Base-by-base conservation (phyloP, 768 basidiomycete species). In the Serendipita sp. region DNA sequence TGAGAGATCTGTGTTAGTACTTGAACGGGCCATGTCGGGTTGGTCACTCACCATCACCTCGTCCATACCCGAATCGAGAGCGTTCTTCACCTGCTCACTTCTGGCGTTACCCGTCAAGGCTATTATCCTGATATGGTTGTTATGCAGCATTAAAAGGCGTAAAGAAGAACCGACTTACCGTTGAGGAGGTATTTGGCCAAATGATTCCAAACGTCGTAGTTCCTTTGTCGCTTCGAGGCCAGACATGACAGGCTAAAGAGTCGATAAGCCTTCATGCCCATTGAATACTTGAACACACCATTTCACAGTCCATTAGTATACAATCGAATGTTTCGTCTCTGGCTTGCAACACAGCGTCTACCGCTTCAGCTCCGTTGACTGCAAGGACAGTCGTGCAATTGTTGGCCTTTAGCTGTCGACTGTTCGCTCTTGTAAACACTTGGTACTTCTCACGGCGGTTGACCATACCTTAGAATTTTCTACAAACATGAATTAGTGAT, bases 51-150 rank as follows among this genome's bases (percentile, higher is more conserved):
- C 65, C 42, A 70, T 42, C n/a, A 71, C 69, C 3, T 68, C 68
- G 61, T 70, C 67, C 70, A 71, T 70, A 4, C 70, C 70, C 17
- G 70, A 66, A 14, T 64, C 62, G 5, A 66, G 60, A 11, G 70
- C 66, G 30, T 64, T 66, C 20, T 66, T 42, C 26, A 71, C 61
- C 58, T 71, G 70, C 3, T 61, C 65, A 22, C 62, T 43, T 20
- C 66, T 64, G 13, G 69, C 70, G 56, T 69, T 71, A 1, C 70
- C 70, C 1, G 70, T 71, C 42, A 71, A 48, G 5, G 68, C 70
- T 30, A 68, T 65, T 24, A 71, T 67, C n/a, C 67, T 58, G 22
- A 50, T 31, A 11, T 56, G 60, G 7, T 38, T 38, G 34, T 38
- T 38, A 70, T 26, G 17, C 45, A 48, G 16, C 66, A 64, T 26